These are phyloP conservation scores for Oryza punctata DNA, from an alignment of 176 grass and related monocot genomes.

Conservation along the genomic window DNA sequence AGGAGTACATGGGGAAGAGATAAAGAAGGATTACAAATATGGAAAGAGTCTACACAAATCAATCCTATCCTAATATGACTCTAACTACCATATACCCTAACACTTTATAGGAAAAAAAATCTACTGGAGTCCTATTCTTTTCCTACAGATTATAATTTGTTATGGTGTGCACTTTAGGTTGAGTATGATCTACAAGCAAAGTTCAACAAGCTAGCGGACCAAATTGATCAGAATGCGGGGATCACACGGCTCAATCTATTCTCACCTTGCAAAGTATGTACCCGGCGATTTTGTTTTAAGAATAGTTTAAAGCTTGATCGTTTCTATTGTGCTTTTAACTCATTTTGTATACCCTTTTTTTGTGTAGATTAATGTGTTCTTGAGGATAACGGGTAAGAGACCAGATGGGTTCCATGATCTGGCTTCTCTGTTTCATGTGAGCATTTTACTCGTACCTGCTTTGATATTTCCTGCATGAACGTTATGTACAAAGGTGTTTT, in stretches of 20 bases:
- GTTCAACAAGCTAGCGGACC: slow-evolving; percentile 75
- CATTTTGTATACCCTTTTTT: background rate
- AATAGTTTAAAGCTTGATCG: background rate
- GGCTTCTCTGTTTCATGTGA: slow-evolving; percentile 98
- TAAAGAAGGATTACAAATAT: too few species aligned
- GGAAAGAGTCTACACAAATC: too few species aligned
- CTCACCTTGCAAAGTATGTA: slow-evolving; percentile 91
- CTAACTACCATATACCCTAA: too few species aligned
- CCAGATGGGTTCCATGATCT: slow-evolving; percentile 89
- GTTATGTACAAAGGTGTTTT: background rate
- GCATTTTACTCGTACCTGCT: slow-evolving; percentile 19
- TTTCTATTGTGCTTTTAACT: background rate
- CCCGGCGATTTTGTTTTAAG: background rate
- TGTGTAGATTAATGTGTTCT: slow-evolving; percentile 87
- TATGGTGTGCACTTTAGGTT: slow-evolving; percentile 44
- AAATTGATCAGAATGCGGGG: slow-evolving; percentile 65
- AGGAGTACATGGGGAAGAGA: too few species aligned
- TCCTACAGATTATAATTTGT: background rate
- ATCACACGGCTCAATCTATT: slow-evolving; percentile 87
- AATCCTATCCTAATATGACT: too few species aligned
- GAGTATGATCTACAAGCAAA: slow-evolving; percentile 70
- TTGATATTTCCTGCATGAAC: background rate
- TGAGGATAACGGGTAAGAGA: slow-evolving; percentile 94
- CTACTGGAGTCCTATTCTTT: background rate
- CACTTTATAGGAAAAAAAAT: too few species aligned